A percentile compares a stretch with the other conserved stretches of the same genome.
phyloP scores from a whole-genome alignment of 2,329 filamentous ascomycete genomes.

The Parastagonospora avenae region DNA sequence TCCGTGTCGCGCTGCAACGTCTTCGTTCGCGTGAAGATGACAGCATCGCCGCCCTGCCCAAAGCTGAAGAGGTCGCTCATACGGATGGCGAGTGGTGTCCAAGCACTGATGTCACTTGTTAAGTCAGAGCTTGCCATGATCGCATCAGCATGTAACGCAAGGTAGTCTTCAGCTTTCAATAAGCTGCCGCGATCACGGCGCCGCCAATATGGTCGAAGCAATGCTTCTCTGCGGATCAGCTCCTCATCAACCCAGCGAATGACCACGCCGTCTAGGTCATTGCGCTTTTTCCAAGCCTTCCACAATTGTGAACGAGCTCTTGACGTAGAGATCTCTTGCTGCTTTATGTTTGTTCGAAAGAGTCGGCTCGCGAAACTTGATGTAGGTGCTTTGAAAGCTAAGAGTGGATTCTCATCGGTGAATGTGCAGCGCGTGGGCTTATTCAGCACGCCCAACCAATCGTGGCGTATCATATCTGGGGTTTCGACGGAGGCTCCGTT shows the following conservation, averaged over 20 bases:
- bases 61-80: slow-evolving; percentile 59
- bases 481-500: slow-evolving; percentile 59
- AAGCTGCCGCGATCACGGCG: slow-evolving; percentile 45
- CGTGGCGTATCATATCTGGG: slow-evolving; percentile 59
- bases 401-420: slow-evolving; percentile 58
- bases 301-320: slow-evolving; percentile 46
- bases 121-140: slow-evolving; percentile 59
- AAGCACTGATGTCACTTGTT: slow-evolving; percentile 58
- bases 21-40: slow-evolving; percentile 57
- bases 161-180: slow-evolving; percentile 45
- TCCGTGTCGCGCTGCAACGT: slow-evolving; percentile 53
- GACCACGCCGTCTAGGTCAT: slow-evolving; percentile 46
- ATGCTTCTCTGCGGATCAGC: slow-evolving; percentile 41
- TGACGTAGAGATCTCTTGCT: slow-evolving; percentile 46
- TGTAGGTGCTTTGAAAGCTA: slow-evolving; percentile 51
- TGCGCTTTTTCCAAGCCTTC: slow-evolving; percentile 49
- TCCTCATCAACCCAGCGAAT: slow-evolving; percentile 50
- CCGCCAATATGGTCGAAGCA: slow-evolving; percentile 47
- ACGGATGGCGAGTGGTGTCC: slow-evolving; percentile 58
- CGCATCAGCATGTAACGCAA: slow-evolving; percentile 53
- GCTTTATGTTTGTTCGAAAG: slow-evolving; percentile 48
- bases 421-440: slow-evolving; percentile 47
- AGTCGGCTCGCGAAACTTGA: slow-evolving; percentile 40
- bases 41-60: slow-evolving; percentile 59
- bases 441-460: slow-evolving; percentile 48